phyloP scores from a whole-genome alignment of 352 stramenopile genomes.

The Pythium plurisporium region DNA sequence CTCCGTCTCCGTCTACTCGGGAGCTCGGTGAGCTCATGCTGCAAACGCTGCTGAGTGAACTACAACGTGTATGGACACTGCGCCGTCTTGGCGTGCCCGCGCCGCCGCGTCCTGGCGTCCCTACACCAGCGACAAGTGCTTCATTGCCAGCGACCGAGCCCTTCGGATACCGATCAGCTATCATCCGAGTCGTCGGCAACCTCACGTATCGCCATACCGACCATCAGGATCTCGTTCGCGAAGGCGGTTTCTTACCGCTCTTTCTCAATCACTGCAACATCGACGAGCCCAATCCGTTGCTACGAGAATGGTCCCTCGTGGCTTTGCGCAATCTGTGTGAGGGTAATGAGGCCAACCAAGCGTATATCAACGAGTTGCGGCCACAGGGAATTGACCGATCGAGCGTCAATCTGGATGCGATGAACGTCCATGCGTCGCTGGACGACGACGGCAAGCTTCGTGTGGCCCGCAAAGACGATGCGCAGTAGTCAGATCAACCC shows the following conservation, averaged over 20 bases:
- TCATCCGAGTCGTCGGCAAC: slow-evolving; percentile 84
- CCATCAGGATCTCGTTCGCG: slow-evolving; percentile 77
- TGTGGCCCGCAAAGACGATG: slow-evolving; percentile 18
- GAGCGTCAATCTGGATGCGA: slow-evolving; percentile 27
- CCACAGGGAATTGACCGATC: slow-evolving; percentile 46
- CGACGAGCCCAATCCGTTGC: slow-evolving; percentile 80
- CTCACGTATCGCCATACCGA: slow-evolving; percentile 60
- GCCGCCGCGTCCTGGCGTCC: slow-evolving; percentile 3
- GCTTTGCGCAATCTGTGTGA: slow-evolving; percentile 87
- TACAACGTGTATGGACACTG: slow-evolving; percentile 53
- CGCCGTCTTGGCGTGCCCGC: slow-evolving; percentile 29
- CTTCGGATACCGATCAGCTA: slow-evolving; percentile 63
- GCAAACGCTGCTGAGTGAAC: slow-evolving; percentile 44
- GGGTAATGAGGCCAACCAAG: slow-evolving; percentile 71
- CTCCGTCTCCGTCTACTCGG: neutral
- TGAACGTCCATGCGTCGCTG: slow-evolving; percentile 27
- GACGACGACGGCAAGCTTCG: slow-evolving; percentile 26
- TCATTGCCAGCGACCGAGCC: slow-evolving; percentile 28
- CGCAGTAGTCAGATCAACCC: too few relatives aligned
- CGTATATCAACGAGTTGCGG: slow-evolving; percentile 56
- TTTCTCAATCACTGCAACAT: slow-evolving; percentile 90
- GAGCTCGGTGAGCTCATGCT: slow-evolving; percentile 6
- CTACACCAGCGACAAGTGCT: neutral
- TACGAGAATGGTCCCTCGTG: slow-evolving; percentile 88
- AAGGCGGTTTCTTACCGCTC: slow-evolving; percentile 63